Conservation (phyloP, 768 basidiomycete species). For the Pleurotus eryngii region DNA sequence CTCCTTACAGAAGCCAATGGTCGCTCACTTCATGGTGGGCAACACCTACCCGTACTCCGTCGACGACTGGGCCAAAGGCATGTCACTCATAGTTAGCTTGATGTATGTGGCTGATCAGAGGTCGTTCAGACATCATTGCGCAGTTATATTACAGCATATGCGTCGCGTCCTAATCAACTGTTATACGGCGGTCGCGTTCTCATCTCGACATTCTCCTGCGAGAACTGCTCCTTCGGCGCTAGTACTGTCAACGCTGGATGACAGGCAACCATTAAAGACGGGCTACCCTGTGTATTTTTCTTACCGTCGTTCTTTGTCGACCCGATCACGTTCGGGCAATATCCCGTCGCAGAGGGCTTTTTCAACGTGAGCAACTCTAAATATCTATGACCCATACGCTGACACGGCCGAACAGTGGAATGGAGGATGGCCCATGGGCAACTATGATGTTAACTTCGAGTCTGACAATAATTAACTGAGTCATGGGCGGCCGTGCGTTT, state of each 20-base stretch:
- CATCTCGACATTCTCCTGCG: slow-evolving; percentile 72
- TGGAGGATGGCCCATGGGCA: slow-evolving; percentile 65
- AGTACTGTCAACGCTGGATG: slow-evolving; percentile 49
- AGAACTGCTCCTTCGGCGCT: slow-evolving; percentile 65
- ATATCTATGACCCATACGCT: background rate
- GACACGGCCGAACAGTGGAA: slow-evolving; percentile 59
- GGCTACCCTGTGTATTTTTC: slow-evolving; percentile 49
- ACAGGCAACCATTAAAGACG: slow-evolving; percentile 29
- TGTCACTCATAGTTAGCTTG: background rate
- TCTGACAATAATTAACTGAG: background rate
- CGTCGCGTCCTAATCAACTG: slow-evolving; percentile 58
- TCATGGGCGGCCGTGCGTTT: slow-evolving; percentile 22
- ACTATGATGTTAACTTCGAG: slow-evolving; percentile 1
- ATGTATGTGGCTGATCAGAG: background rate
- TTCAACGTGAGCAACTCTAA: slow-evolving; percentile 45
- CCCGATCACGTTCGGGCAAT: slow-evolving; percentile 44
- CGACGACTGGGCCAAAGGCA: slow-evolving; percentile 43
- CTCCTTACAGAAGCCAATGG: slow-evolving; percentile 8
- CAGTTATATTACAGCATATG: slow-evolving; percentile 49
- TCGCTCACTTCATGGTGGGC: slow-evolving; percentile 63
- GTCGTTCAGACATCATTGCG: slow-evolving; percentile 46
- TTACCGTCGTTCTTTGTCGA: slow-evolving; percentile 70
- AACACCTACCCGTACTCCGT: slow-evolving; percentile 62
- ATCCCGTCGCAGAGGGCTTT: slow-evolving; percentile 53
- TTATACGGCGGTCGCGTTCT: slow-evolving; percentile 42